Conservation (phyloP, 805 yeast species). For the Candida silvicultrix region DNA sequence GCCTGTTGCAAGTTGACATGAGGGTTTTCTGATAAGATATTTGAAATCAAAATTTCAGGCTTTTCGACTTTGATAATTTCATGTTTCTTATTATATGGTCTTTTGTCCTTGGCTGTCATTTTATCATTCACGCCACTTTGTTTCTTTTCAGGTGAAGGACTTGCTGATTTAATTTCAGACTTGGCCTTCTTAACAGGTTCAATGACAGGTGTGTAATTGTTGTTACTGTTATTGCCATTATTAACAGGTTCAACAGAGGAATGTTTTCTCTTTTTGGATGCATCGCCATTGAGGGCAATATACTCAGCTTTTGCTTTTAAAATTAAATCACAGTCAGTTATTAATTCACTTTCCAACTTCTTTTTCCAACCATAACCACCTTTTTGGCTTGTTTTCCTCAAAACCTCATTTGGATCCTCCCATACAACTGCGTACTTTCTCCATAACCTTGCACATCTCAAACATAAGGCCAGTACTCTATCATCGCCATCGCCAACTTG, state of each 20-base stretch:
- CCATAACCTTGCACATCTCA: constrained; percentile 88
- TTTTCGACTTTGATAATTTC: constrained; percentile 2
- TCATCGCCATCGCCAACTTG: constrained; percentile 17
- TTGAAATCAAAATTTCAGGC: constrained; percentile 5
- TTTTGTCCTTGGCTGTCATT: constrained; percentile 5
- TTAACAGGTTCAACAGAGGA: background rate
- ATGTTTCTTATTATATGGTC: constrained; percentile 8
- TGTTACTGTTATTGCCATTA: background rate
- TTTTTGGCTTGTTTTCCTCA: constrained; percentile 36
- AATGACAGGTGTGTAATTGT: background rate
- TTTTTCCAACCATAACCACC: constrained; percentile 52
- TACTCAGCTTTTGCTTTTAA: constrained; percentile 34
- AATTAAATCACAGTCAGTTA: constrained; percentile 55
- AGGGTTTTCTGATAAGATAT: constrained; percentile 3
- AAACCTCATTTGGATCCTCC: constrained; percentile 71
- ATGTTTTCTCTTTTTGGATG: background rate
- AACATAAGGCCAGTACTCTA: constrained; percentile 59
- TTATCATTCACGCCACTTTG: background rate
- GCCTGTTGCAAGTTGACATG: constrained; percentile 5
- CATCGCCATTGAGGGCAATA: background rate
- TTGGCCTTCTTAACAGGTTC: background rate
- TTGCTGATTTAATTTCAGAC: background rate
- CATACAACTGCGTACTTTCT: constrained; percentile 81
- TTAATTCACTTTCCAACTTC: constrained; percentile 59
- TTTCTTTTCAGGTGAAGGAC: constrained; percentile 17